Percentiles rank a stretch among this genome's conserved stretches.
Conservation (phyloP, 495 filamentous ascomycete species). For the Achaetomiella virescens region DNA sequence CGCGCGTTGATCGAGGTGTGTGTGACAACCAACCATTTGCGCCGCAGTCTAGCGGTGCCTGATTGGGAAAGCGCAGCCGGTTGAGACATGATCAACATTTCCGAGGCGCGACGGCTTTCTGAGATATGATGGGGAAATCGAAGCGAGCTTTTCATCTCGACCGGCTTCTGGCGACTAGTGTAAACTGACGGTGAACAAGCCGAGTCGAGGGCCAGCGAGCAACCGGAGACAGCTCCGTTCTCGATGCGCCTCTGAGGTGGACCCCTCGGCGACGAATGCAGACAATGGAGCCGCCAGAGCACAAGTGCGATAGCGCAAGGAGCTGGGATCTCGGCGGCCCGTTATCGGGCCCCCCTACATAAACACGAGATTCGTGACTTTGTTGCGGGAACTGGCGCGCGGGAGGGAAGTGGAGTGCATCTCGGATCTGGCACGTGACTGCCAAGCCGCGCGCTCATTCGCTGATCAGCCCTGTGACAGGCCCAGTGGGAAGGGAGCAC, state of each 20-base stretch:
- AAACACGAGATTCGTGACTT: background rate
- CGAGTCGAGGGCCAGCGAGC: too few relatives aligned
- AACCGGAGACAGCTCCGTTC: too few relatives aligned
- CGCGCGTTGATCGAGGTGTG: background rate
- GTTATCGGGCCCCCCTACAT: background rate
- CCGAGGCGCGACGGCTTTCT: too few relatives aligned
- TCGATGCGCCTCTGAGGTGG: too few relatives aligned
- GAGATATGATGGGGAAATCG: too few relatives aligned
- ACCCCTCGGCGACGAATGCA: background rate
- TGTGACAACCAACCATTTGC: background rate
- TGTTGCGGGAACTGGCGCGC: constrained; percentile 19
- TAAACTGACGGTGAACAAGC: too few relatives aligned
- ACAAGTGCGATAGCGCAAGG: background rate
- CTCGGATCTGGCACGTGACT: constrained; percentile 21
- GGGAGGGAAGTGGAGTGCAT: constrained; percentile 27
- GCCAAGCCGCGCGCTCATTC: constrained; percentile 18
- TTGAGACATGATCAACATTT: too few relatives aligned
- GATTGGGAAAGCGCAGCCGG: too few relatives aligned
- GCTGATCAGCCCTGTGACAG: background rate
- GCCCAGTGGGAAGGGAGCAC: background rate
- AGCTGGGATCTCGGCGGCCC: background rate
- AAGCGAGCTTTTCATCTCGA: too few relatives aligned
- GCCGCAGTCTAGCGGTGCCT: too few relatives aligned
- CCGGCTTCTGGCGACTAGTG: too few relatives aligned
- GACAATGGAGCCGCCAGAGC: background rate